Evolutionary conservation across 2,329 filamentous ascomycete genomes (phyloP).

Genomic region (Colletotrichum somersetense): DNA sequence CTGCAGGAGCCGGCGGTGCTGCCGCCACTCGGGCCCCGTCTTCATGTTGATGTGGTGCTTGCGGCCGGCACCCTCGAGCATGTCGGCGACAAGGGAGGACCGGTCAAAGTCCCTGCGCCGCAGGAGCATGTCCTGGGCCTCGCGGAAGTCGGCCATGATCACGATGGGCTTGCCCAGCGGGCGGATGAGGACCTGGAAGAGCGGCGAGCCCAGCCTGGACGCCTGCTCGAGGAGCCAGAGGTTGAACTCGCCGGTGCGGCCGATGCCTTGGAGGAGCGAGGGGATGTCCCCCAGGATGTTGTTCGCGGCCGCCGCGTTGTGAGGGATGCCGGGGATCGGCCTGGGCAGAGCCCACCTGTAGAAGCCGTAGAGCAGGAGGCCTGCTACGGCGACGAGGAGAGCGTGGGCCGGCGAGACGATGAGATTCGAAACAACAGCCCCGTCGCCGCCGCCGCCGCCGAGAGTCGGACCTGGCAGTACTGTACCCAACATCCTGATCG

Average conservation of each 20-base stretch:
- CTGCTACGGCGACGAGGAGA: background rate
- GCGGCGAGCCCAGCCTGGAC: constrained; percentile 53
- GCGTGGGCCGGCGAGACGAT: background rate
- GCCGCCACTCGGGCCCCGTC: constrained; percentile 49
- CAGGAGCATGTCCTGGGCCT: constrained; percentile 57
- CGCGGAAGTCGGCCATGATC: constrained; percentile 54
- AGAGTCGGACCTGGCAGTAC: background rate
- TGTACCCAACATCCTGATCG: constrained; percentile 17
- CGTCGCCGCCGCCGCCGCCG: background rate
- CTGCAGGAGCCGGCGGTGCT: constrained; percentile 52
- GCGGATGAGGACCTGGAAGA: constrained; percentile 61
- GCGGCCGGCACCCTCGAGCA: constrained; percentile 50
- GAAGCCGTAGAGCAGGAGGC: constrained; percentile 1
- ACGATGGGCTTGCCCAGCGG: constrained; percentile 59
- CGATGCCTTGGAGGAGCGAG: constrained; percentile 53
- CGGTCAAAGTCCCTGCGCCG: constrained; percentile 60
- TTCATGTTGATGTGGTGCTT: constrained; percentile 51
- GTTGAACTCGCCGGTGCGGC: constrained; percentile 43
- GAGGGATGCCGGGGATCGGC: constrained; percentile 61
- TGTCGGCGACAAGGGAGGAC: constrained; percentile 45
- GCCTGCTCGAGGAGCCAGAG: constrained; percentile 31
- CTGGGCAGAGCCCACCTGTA: constrained; percentile 51
- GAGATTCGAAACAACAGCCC: background rate
- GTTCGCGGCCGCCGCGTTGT: constrained; percentile 53
- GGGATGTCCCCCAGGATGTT: constrained; percentile 58